Base-by-base conservation (phyloP, 441 rosid genomes). In the Mallotus repandus region DNA sequence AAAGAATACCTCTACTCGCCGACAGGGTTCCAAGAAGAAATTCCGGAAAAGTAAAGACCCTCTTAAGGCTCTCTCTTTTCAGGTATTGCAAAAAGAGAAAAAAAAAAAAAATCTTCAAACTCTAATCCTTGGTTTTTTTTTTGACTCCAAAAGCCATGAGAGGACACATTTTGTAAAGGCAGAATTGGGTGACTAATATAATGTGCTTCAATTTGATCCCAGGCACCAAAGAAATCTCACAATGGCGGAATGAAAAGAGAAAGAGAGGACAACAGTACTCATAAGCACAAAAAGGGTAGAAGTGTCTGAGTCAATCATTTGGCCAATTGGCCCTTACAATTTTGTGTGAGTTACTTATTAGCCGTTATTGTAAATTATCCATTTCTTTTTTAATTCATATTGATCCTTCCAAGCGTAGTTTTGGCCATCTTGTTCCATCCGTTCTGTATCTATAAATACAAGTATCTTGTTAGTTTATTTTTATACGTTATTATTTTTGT, bases 21-120 rank as follows among this genome's bases (percentile, higher is more conserved):
- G 80, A 68, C 84, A 79, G 16, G 78, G 78, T 55, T 81, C 81
- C 52, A 89, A 78, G 82, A 88, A 79, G 75, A 89, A 79, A 71
- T 87, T 70, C 32, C 78, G 87, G 63, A 90, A 81, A 83, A 86
- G 80, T 70, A 72, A 77, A 63, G 93, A 96, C 66, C 97, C 97
- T 50, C 89, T 88, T 68, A 91, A 91, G 83, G 81, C 93, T 29
- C 84, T 91, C 81, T 86, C 83, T 11, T 83, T 81, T 13, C 86
- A 88, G 91, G 98, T 90, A 88, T 9, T 25, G 16, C 8, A 55
- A 55, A n/a, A n/a, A 18, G 19, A 41, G 29, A 25, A 0, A 2
- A n/a, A 5, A 41, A 69, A 57, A 61, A 43, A 43, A 43, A 43
- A 2, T 1, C 2, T 75, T 62, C 61, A 32, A 16, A 48, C 65